phyloP scores from a whole-genome alignment of 1,284 basidiomycete genomes.

The Pseudozyma tsukubaensis region DNA sequence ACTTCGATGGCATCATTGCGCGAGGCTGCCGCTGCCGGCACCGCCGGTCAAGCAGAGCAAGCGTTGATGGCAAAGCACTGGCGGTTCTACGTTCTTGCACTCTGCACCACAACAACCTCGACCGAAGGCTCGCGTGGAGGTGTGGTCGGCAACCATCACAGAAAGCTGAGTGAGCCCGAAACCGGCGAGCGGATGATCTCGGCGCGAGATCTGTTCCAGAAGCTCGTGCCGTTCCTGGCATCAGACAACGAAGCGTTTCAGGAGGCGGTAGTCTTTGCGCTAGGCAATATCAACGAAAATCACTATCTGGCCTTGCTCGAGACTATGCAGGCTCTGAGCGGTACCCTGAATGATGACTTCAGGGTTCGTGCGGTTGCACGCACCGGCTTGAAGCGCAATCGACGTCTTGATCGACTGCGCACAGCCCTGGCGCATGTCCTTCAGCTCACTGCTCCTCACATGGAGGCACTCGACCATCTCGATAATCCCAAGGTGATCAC shows the following conservation, averaged over 20 bases:
- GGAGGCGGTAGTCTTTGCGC: slow-evolving; percentile 85
- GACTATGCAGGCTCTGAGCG: slow-evolving; percentile 81
- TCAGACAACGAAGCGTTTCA: slow-evolving; percentile 85
- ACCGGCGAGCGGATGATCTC: slow-evolving; percentile 78
- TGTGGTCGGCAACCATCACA: slow-evolving; percentile 77
- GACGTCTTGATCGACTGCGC: slow-evolving; percentile 83
- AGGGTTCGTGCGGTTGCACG: slow-evolving; percentile 68
- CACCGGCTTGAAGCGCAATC: slow-evolving; percentile 71
- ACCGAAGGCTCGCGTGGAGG: slow-evolving; percentile 70
- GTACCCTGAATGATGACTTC: slow-evolving; percentile 84
- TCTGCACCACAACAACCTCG: slow-evolving; percentile 77
- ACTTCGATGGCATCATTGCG: slow-evolving; percentile 38
- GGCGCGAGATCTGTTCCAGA: slow-evolving; percentile 81
- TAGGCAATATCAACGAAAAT: slow-evolving; percentile 83
- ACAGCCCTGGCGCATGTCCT: slow-evolving; percentile 91
- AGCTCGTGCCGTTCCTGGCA: slow-evolving; percentile 85
- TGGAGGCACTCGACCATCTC: slow-evolving; percentile 79
- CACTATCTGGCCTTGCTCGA: slow-evolving; percentile 85
- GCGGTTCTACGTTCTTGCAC: slow-evolving; percentile 84
- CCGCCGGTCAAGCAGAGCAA: slow-evolving; percentile 72
- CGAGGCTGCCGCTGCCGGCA: slow-evolving; percentile 55
- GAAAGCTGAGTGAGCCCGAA: slow-evolving; percentile 76
- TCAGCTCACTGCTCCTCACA: slow-evolving; percentile 81
- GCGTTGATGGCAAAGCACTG: slow-evolving; percentile 82
- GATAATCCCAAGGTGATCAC: slow-evolving; percentile 77